Conservation (phyloP, 176 grass and related monocot genomes). For the Themeda triandra region DNA sequence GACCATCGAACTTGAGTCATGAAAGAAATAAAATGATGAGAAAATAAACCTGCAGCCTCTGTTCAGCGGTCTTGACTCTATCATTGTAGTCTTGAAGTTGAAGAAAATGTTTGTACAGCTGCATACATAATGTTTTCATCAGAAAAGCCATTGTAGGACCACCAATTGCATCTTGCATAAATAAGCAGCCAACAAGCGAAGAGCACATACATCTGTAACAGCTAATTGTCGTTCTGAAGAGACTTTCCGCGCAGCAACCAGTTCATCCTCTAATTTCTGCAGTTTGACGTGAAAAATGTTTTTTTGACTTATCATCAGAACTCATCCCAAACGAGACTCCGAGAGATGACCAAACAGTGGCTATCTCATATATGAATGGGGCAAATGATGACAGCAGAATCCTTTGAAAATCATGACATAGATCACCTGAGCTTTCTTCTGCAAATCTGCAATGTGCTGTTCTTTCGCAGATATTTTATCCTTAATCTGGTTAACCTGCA, state of each 20-base stretch:
- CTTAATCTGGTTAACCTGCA: slow-evolving; percentile 56
- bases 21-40: not conserved
- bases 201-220: slow-evolving; percentile 48
- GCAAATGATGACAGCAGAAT: not conserved
- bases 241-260: slow-evolving; percentile 53
- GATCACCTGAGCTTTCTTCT: slow-evolving; percentile 67
- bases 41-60: slow-evolving; percentile 62
- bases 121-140: slow-evolving; percentile 14
- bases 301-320: not conserved
- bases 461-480: slow-evolving; percentile 64
- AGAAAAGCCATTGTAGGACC: not conserved
- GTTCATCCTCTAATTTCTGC: slow-evolving; percentile 80
- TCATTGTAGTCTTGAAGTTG: slow-evolving; percentile 70
- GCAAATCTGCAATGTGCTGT: slow-evolving; percentile 53
- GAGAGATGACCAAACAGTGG: not conserved
- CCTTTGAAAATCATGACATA: slow-evolving; percentile 12
- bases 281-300: slow-evolving; percentile 7
- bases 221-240: slow-evolving; percentile 59
- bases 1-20: not conserved
- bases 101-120: slow-evolving; percentile 70
- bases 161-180: slow-evolving; percentile 10
- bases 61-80: slow-evolving; percentile 59
- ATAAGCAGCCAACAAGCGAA: not conserved
- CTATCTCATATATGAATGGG: not conserved
- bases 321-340: not conserved